Base-by-base conservation (phyloP, 2,329 filamentous ascomycete genomes). In the Ascochyta koolunga region DNA sequence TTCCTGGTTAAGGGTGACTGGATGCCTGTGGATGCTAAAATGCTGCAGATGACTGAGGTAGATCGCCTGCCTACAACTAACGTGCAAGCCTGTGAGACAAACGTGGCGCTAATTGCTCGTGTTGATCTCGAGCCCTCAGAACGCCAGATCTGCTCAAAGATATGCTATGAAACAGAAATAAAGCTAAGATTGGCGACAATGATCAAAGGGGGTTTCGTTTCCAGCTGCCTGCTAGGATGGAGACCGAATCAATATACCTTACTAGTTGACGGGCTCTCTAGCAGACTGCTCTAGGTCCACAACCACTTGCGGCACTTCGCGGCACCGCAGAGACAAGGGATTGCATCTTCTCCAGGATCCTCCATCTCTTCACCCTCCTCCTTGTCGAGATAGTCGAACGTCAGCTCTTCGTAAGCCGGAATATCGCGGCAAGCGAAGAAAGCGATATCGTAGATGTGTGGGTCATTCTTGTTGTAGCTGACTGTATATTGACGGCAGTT, bases 401-500 rank as follows among this genome's bases (percentile, higher is more conserved):
- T 92, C 27, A 95, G 74, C 71, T 95, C 90, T 27, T 87, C 84
- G 1, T 83, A 84, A 0, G 82, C 81, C 0, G 77, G 75, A 24
- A 93, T 90, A 47, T 89, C 82, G 36, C 81, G 77, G 25, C 86
- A 82, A 0, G 90, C 89, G 65, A 93, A 93, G 55, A 93, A 82
- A 0, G 89, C 90, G 41, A 93, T 77, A 56, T 92, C 89, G 69
- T 93, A 91, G 6, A 93, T 80, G 40, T 86, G 82, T 54, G 86
- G 86, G 65, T 93, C 89, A 0, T 88, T 84, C 56, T 90, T 87
- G 66, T 93, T 90, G 44, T 89, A 89, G 1, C 90, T 88, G 1
- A 91, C 85, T 0, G 89, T 89, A 73, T 93, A 93, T 56, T 92
- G 90, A 13, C 88, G 81, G 67, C 91, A 82, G 66, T 93, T 93